phyloP scores from a whole-genome alignment of 164 flowering plant species.

The Protea cynaroides region DNA sequence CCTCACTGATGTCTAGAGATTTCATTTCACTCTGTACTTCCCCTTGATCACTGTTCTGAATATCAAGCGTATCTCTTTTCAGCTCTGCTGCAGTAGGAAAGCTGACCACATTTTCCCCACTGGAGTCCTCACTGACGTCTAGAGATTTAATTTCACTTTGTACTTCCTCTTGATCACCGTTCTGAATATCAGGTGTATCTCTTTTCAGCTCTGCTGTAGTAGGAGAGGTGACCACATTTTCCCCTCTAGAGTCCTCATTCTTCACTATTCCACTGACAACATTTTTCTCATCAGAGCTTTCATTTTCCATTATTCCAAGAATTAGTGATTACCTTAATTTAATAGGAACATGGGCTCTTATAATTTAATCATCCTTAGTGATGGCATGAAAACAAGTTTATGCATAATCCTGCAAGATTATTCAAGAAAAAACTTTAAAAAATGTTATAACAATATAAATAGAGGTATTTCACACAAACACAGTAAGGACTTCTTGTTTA shows the following conservation, averaged over 20 bases:
- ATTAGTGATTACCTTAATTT: background rate
- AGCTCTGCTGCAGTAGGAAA: constrained; percentile 14
- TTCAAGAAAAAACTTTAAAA: background rate
- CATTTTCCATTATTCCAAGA: constrained; percentile 1
- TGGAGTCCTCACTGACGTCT: constrained; percentile 13
- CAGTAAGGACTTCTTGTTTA: too few relatives aligned
- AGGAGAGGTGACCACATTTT: constrained; percentile 10
- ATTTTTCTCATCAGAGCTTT: too few relatives aligned
- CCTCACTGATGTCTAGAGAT: constrained; percentile 16
- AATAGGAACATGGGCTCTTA: background rate
- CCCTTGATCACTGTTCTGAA: constrained; percentile 15
- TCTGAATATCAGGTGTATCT: constrained; percentile 12
- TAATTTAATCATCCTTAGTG: constrained; percentile 1
- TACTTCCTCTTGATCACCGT: constrained; percentile 18
- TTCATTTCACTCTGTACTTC: constrained; percentile 21
- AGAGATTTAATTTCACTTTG: constrained; percentile 20
- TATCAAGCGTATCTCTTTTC: constrained; percentile 13
- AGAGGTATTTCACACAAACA: background rate
- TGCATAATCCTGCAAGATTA: background rate
- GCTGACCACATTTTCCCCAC: constrained; percentile 9
- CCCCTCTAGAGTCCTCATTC: constrained; percentile 18
- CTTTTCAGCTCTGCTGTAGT: constrained; percentile 16
- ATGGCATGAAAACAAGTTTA: background rate
- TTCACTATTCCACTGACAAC: constrained; percentile 16
- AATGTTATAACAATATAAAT: background rate